Conservation (phyloP, 441 rosid species). For the Arabidopsis hybrid region DNA sequence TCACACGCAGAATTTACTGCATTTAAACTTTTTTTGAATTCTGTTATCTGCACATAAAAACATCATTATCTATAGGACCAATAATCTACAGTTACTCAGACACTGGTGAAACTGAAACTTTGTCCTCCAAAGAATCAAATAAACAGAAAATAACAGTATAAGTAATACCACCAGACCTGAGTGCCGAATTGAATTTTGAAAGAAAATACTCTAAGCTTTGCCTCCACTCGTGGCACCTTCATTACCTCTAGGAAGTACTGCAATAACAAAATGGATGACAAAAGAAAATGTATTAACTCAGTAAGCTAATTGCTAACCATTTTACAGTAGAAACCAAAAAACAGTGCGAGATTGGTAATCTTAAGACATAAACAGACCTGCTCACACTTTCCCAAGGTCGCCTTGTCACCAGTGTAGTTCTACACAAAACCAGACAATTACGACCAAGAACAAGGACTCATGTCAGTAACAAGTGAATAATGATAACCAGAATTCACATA, state of each 20-base stretch:
- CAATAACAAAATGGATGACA: conserved; percentile 22
- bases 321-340: conserved; percentile 17
- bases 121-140: conserved; percentile 23
- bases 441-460: conserved; percentile 37
- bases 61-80: conserved; percentile 16
- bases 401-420: conserved; percentile 86
- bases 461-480: conserved; percentile 24
- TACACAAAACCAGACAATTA: conserved; percentile 47
- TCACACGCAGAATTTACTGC: conserved; percentile 89
- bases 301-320: neutral
- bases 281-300: conserved; percentile 16
- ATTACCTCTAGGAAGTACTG: conserved; percentile 95
- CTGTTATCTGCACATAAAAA: conserved; percentile 60
- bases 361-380: conserved; percentile 64
- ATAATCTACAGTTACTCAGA: conserved; percentile 3
- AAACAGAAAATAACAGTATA: conserved; percentile 26
- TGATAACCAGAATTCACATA: conserved; percentile 26
- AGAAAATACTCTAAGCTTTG: conserved; percentile 93
- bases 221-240: conserved; percentile 99
- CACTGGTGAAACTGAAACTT: conserved; percentile 1
- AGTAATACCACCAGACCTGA: conserved; percentile 80
- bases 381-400: conserved; percentile 89
- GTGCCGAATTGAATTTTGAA: conserved; percentile 93
- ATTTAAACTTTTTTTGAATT: conserved; percentile 86
- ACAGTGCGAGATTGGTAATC: conserved; percentile 7